phyloP scores from a whole-genome alignment of 2,329 filamentous ascomycete species.

The Aspergillus arachidicola region DNA sequence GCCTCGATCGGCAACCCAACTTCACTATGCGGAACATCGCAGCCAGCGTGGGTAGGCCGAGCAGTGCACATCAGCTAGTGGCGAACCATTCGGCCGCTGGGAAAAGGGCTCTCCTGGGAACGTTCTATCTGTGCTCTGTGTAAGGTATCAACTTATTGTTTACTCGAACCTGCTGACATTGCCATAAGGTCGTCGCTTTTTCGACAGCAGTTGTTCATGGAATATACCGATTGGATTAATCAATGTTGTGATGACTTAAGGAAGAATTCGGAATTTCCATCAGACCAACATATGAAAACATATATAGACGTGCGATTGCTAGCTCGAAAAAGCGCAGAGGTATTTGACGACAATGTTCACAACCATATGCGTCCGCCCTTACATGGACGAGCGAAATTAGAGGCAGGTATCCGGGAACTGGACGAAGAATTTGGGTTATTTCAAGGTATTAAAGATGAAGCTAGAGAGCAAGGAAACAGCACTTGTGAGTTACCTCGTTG shows the following conservation, averaged over 20 bases:
- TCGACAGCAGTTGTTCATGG: constrained; percentile 14
- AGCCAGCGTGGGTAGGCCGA: not conserved
- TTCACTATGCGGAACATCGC: constrained; percentile 6
- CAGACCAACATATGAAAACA: constrained; percentile 7
- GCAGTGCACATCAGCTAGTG: not conserved
- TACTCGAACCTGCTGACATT: not conserved
- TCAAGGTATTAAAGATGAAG: not conserved
- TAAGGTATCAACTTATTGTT: not conserved
- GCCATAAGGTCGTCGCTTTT: constrained; percentile 12
- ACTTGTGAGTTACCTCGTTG: constrained; percentile 2
- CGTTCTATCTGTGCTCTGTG: constrained; percentile 13
- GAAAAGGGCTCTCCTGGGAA: constrained; percentile 14
- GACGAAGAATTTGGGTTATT: not conserved
- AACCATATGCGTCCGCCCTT: not conserved
- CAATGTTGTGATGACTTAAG: constrained; percentile 7
- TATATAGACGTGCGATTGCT: constrained; percentile 6
- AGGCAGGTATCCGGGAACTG: not conserved
- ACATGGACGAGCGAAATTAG: not conserved
- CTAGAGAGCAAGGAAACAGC: not conserved
- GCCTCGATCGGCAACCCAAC: constrained; percentile 1
- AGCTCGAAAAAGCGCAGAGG: not conserved
- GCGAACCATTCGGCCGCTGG: not conserved
- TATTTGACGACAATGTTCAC: not conserved
- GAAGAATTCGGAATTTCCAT: constrained; percentile 9
- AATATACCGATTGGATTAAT: constrained; percentile 13